Base-by-base conservation (phyloP, 2,329 filamentous ascomycete genomes). In the Knufia fluminis region DNA sequence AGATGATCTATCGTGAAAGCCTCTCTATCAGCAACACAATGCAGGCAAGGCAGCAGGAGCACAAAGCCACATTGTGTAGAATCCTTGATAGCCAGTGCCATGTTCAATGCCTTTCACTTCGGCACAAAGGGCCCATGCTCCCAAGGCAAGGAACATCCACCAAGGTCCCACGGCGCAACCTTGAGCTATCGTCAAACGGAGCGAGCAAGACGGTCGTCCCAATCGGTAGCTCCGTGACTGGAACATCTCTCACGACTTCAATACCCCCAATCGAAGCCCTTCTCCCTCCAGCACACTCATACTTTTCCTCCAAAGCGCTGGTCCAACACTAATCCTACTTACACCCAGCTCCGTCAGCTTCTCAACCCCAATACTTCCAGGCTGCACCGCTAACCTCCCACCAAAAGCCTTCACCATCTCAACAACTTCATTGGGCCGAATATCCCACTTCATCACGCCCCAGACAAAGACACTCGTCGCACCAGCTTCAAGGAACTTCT, bases 381-480 rank as follows among this genome's bases (percentile, higher is more conserved):
- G 54, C 14, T 62, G 58, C 9, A 79, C 74, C 46, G 74, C 73
- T 12, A 80, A 59, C 43, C 62, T 66, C 1, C 76, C 76, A 2
- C 66, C 68, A 40, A 80, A 68, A 40, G 68, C 74, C 46, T 64
- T 60, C 1, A 73, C 73, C 54, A 80, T 58, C 36, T 57, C 61
- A 59, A 66, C 60, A 2, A 78, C 68, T 60, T 79, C 76, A 0
- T 65, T 68, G 10, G 61, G 66, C 10, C 65, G 65, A 10, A 78
- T 63, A 35, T 76, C 62, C 17, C 69, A 60, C 31, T 62, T 62
- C 0, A 65, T 57, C 1, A 70, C 76, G 12, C 78, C 78, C 77
- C 77, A 82, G 46, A 80, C 76, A 64, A 81, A 82, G 0, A 79
- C 70, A 0, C 74, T 80, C 10, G 71, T 75, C 0, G 79, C 79